These are phyloP conservation scores for Sporothrix brasiliensis DNA, from an alignment of 2,329 filamentous ascomycete genomes.

Conservation along the genomic window DNA sequence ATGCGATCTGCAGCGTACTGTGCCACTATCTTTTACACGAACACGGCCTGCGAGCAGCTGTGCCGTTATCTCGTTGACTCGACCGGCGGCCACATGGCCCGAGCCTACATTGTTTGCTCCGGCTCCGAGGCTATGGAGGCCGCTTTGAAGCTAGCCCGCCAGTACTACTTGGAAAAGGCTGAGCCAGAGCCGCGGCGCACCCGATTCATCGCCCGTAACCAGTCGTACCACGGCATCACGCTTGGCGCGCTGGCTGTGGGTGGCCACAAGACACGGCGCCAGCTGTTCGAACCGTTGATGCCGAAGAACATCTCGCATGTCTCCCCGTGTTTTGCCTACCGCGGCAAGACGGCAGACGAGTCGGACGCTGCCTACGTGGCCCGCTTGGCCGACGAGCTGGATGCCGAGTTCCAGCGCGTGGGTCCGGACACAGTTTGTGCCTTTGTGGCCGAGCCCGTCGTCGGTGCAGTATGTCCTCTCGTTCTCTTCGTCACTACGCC, in stretches of 20 bases:
- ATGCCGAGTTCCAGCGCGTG: slow-evolving; percentile 64
- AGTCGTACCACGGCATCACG: slow-evolving; percentile 74
- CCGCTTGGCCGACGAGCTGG: slow-evolving; percentile 65
- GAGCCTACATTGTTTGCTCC: slow-evolving; percentile 47
- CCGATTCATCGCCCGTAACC: slow-evolving; percentile 66
- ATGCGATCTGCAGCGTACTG: slow-evolving; percentile 49
- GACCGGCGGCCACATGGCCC: slow-evolving; percentile 45
- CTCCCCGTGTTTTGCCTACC: slow-evolving; percentile 68
- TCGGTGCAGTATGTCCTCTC: slow-evolving; percentile 62
- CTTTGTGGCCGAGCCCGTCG: slow-evolving; percentile 73
- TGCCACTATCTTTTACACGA: slow-evolving; percentile 50
- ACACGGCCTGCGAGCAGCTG: slow-evolving; percentile 46
- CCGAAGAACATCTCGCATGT: slow-evolving; percentile 61
- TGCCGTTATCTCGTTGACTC: slow-evolving; percentile 45
- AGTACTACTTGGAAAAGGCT: slow-evolving; percentile 64
- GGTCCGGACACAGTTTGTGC: slow-evolving; percentile 69
- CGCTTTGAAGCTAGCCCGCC: slow-evolving; percentile 64
- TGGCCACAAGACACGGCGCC: slow-evolving; percentile 62
- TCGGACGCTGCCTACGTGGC: slow-evolving; percentile 61
- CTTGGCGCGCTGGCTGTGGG: slow-evolving; percentile 67
- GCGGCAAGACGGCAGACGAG: slow-evolving; percentile 53
- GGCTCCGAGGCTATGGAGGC: slow-evolving; percentile 67
- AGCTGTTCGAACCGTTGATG: slow-evolving; percentile 65
- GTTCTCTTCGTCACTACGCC: slow-evolving; percentile 4
- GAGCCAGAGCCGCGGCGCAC: slow-evolving; percentile 58